Evolutionary conservation across 495 filamentous ascomycete species (phyloP), one percentile per base, ranked within the genome.

Genomic region (Staphylotrichum longicolle): DNA sequence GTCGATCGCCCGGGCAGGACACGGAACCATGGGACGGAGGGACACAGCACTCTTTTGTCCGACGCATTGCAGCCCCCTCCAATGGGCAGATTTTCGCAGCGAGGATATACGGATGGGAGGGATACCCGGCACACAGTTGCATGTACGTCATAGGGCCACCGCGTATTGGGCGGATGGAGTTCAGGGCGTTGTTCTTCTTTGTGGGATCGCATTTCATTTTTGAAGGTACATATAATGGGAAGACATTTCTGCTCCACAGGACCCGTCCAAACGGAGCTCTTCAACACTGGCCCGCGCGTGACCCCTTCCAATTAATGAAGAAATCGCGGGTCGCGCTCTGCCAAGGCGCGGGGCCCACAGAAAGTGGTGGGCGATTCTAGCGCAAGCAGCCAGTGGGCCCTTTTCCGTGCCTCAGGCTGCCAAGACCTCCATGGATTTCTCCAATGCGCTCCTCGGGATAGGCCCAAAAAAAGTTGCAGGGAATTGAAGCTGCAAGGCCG

Each of bases 401-500:
- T 7, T 20, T 47, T 20, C 42, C 12, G 7, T 70, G 68, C 70
- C 68, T 72, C 49, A 72, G 70, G 69, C 65, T 45, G 57, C 54
- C 54, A 62, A 65, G 56, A 54, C 6, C 6, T 39, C 37, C 37
- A 10, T 10, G 6, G 3, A 56, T 27, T 37, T 39, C 47, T 33
- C n/a, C 51, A 30, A 54, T 54, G n/a, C 15, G 11, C 49, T 42
- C 41, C 54, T 55, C 54, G 11, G 54, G 45, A 51, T 54, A 46
- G 53, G 41, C 30, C 45, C 40, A 59, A 61, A 67, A 71, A 71
- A 68, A 62, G 57, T 63, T 62, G 60, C 39, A 57, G 57, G 57
- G 39, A 46, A 33, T 46, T 41, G 61, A 59, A 55, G 12, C 11
- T 15, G 20, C 49, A 30, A 60, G 53, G 37, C 35, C 12, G 45